A percentile compares a stretch with the other conserved stretches of the same genome.
These are phyloP conservation scores for Lotmaria passim DNA, from an alignment of 208 protist genomes.

Conservation along the genomic window DNA sequence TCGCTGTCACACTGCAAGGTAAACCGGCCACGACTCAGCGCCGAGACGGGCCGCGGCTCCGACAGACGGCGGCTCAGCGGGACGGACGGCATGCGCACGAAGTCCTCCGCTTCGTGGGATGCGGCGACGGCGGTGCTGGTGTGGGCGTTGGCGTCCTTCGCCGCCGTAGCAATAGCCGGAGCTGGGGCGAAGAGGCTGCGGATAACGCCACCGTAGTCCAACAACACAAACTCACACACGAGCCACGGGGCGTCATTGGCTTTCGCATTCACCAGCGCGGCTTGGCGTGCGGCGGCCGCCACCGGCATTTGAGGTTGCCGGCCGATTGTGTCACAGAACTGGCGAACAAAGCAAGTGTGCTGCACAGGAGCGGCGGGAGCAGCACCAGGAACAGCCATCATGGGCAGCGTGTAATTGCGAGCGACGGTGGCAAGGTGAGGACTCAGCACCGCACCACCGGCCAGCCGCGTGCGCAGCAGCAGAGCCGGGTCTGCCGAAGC, in stretches of 20 bases:
- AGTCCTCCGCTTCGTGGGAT: too few species aligned
- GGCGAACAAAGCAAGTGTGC: conserved; percentile 23
- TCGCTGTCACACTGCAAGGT: conserved; percentile 6
- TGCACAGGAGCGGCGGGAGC: conserved; percentile 4
- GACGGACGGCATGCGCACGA: conserved; percentile 35
- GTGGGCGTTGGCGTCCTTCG: not conserved
- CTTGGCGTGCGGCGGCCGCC: conserved; percentile 41
- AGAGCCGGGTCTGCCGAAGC: not conserved
- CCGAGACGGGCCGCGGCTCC: conserved; percentile 18
- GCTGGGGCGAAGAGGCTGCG: conserved; percentile 33
- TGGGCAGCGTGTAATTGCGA: conserved; percentile 34
- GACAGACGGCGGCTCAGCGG: conserved; percentile 26
- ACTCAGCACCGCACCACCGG: conserved; percentile 6
- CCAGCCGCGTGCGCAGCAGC: conserved; percentile 4
- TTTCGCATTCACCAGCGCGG: conserved; percentile 26
- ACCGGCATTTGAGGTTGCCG: conserved; percentile 32
- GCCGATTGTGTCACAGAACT: conserved; percentile 38
- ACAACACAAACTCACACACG: conserved; percentile 47
- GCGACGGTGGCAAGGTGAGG: conserved; percentile 43
- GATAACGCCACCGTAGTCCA: conserved; percentile 65
- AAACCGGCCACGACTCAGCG: conserved; percentile 10
- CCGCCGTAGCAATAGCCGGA: not conserved
- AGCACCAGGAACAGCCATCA: too few species aligned
- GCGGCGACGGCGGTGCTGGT: too few species aligned
- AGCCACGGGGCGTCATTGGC: conserved; percentile 60